Base-by-base conservation (phyloP, 768 basidiomycete species). In the Suillus placidus region DNA sequence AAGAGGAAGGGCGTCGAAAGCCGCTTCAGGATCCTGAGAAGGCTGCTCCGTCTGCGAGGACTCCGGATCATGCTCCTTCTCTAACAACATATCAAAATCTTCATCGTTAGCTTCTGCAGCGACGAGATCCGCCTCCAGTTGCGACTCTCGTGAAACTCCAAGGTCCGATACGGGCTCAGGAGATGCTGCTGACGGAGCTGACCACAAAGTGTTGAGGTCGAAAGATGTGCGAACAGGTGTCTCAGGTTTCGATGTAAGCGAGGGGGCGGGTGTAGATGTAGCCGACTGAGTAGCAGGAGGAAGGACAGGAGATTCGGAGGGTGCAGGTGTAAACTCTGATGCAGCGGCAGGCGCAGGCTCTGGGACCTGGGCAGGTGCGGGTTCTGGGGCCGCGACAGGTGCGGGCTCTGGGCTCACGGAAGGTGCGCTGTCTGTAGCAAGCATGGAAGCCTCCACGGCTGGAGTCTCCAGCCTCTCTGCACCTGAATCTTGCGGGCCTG, bases 31-130 rank as follows among this genome's bases (percentile, higher is more conserved):
- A 23, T 77, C 80, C 62, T 83, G 83, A 18, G 81, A 64, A 45
- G 72, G 72, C 38, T 65, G 70, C 52, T 67, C 64, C 18, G 54
- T 70, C 61, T 60, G 71, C 57, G 69, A 71, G 45, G 76, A 69
- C 4, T 71, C 76, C 18, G 70, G 67, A 1, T 83, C 80, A 35
- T 81, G 76, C 18, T 86, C 84, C 66, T 88, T 85, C 65, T 91
- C 87, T 45, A 95, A 77, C 71, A 94, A 89, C 88, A 94, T 91
- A 70, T 94, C 93, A 71, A 95, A 94, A 74, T 94, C 93, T 67
- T 88, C 85, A 76, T 94, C 93, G 62, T 88, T 87, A 12, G 88
- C 83, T 66, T 83, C 85, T 60, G 69, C 71, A 20, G 72, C 70
- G 26, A 69, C 56, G 65, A 68, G 42, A 34, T 80, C 82, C 47